A percentile compares a stretch with the other conserved stretches of the same genome.
These are phyloP conservation scores for Gaillardinia entomophila DNA, from an alignment of 805 yeast genomes.

Conservation along the genomic window DNA sequence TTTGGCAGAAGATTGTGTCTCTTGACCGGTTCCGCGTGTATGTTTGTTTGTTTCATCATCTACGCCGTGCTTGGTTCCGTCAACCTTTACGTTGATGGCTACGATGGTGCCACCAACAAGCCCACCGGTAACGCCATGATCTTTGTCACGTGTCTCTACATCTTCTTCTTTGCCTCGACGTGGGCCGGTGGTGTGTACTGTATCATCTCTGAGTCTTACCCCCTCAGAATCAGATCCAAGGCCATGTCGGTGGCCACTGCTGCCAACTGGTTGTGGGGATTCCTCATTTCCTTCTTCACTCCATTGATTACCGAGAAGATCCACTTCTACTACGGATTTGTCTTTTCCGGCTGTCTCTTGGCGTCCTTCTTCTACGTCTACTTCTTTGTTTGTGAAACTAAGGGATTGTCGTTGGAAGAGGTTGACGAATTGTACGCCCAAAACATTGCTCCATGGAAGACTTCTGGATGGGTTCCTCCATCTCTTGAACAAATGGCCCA, in stretches of 20 bases:
- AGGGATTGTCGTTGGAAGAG: conserved; percentile 17
- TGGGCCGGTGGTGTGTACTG: conserved; percentile 72
- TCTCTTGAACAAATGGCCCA: conserved; percentile 27
- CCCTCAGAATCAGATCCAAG: conserved; percentile 57
- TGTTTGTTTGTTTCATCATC: conserved; percentile 52
- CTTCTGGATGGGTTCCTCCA: conserved; percentile 50
- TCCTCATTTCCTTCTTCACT: conserved; percentile 38
- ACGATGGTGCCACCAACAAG: conserved; percentile 28
- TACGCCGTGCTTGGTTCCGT: conserved; percentile 59
- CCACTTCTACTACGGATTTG: conserved; percentile 17
- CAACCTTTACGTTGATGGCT: conserved; percentile 35
- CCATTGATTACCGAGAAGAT: conserved; percentile 15
- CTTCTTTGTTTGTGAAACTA: conserved; percentile 14
- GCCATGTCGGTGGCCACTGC: conserved; percentile 62
- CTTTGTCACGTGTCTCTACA: conserved; percentile 57
- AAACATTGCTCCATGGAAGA: conserved; percentile 32
- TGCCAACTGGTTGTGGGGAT: conserved; percentile 61
- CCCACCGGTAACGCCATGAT: conserved; percentile 62
- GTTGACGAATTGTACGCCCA: conserved; percentile 19
- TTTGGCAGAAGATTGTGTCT: conserved; percentile 47
- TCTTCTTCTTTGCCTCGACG: conserved; percentile 65
- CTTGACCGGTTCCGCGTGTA: conserved; percentile 39
- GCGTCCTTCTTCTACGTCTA: conserved; percentile 16
- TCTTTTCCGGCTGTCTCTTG: conserved; percentile 13
- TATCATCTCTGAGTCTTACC: conserved; percentile 63